A percentile compares a stretch with the other conserved stretches of the same genome.
phyloP scores from a whole-genome alignment of 768 basidiomycete species.

The Amanita pseudoporphyria region DNA sequence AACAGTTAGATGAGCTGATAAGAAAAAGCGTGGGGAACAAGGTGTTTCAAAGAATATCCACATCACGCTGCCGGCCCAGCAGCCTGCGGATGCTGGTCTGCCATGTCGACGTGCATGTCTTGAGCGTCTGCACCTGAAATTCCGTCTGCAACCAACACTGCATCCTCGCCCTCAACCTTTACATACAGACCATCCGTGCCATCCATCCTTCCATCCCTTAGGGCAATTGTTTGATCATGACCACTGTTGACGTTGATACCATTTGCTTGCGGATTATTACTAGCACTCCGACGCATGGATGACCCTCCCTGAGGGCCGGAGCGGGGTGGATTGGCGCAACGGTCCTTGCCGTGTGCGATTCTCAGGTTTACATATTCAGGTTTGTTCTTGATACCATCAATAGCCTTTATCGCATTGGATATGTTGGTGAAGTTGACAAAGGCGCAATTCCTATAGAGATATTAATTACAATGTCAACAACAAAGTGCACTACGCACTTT shows the following conservation, averaged over 20 bases:
- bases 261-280: slow-evolving; percentile 23
- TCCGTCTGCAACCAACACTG: slow-evolving; percentile 20
- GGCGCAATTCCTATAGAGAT: slow-evolving; percentile 67
- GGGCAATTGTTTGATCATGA: slow-evolving; percentile 11
- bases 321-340: slow-evolving; percentile 88
- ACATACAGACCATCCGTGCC: slow-evolving; percentile 10
- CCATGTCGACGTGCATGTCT: slow-evolving; percentile 31
- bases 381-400: slow-evolving; percentile 88
- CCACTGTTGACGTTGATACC: slow-evolving; percentile 30
- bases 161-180: slow-evolving; percentile 19
- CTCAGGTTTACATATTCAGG: slow-evolving; percentile 84
- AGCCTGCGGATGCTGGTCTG: slow-evolving; percentile 7
- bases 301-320: slow-evolving; percentile 70
- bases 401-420: slow-evolving; percentile 95
- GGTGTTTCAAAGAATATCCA: slow-evolving; percentile 5
- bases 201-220: slow-evolving; percentile 22
- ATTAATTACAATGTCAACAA: neutral
- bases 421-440: slow-evolving; percentile 96
- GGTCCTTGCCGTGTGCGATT: slow-evolving; percentile 92
- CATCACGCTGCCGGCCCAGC: slow-evolving; percentile 8
- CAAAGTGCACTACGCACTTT: slow-evolving; percentile 47
- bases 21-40: slow-evolving; percentile 5
- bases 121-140: slow-evolving; percentile 18
- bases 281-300: slow-evolving; percentile 35
- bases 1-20: slow-evolving; percentile 6